Evolutionary conservation across 108 stramenopile genomes (phyloP).

Genomic region (Pseudonitzschia delicatissima): DNA sequence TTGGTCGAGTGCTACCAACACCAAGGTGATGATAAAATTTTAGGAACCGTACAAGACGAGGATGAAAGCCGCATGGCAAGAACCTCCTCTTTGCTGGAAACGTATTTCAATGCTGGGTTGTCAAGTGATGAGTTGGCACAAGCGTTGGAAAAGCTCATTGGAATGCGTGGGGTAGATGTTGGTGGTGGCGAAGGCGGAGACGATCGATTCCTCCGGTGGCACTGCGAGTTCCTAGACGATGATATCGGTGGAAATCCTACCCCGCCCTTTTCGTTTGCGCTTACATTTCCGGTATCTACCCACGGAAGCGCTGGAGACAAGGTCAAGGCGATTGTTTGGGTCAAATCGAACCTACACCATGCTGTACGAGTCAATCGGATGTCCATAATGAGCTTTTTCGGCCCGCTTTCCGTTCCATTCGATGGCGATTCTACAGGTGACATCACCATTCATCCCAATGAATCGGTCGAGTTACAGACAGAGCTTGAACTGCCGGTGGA

Average conservation of each 20-base stretch:
- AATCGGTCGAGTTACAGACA: conserved; percentile 29
- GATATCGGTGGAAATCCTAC: conserved; percentile 1
- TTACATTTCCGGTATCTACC: conserved; percentile 61
- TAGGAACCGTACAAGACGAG: neutral
- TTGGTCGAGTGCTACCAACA: conserved; percentile 61
- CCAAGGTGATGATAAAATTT: conserved; percentile 7
- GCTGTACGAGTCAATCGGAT: conserved; percentile 51
- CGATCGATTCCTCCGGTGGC: conserved; percentile 20
- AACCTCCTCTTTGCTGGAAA: conserved; percentile 41
- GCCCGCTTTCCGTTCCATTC: conserved; percentile 22
- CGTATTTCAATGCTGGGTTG: conserved; percentile 40
- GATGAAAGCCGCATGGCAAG: conserved; percentile 14
- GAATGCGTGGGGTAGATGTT: conserved; percentile 5
- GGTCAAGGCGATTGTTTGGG: conserved; percentile 49
- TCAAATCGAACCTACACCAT: conserved; percentile 70
- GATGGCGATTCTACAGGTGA: conserved; percentile 24
- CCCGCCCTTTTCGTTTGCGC: conserved; percentile 68
- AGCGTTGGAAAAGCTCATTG: conserved; percentile 27
- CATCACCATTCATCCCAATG: conserved; percentile 36
- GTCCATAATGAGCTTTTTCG: conserved; percentile 35
- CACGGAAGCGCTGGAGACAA: conserved; percentile 66
- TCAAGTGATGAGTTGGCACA: conserved; percentile 13
- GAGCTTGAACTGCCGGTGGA: conserved; percentile 39
- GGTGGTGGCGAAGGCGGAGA: conserved; percentile 9
- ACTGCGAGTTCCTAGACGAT: conserved; percentile 33